These are phyloP conservation scores for Mrakiaceae sp. DNA, from an alignment of 1,284 basidiomycete genomes.

Conservation along the genomic window DNA sequence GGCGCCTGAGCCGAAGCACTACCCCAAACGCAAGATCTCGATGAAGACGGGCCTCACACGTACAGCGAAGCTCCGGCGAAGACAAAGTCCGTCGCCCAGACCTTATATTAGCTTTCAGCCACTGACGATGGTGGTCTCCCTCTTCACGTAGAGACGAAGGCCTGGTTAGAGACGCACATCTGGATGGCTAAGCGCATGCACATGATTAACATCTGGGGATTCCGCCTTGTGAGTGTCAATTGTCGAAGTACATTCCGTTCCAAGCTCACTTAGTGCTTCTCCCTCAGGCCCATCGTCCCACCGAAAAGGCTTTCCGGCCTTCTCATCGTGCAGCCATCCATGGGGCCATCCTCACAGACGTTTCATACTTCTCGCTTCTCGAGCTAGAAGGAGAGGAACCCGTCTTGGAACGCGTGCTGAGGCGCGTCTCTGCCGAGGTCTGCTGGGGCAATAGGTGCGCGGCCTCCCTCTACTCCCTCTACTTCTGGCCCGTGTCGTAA, in stretches of 20 bases:
- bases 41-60: slow-evolving; percentile 42
- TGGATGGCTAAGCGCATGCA: slow-evolving; percentile 92
- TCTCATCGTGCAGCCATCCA: slow-evolving; percentile 75
- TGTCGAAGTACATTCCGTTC: not conserved
- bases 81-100: slow-evolving; percentile 23
- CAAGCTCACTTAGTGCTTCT: not conserved
- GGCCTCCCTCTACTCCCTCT: not conserved
- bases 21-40: slow-evolving; percentile 38
- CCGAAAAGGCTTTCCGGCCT: slow-evolving; percentile 77
- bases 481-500: not conserved
- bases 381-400: slow-evolving; percentile 55
- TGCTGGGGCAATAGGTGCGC: slow-evolving; percentile 18
- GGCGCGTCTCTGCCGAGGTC: slow-evolving; percentile 23
- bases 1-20: slow-evolving; percentile 43
- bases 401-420: slow-evolving; percentile 46
- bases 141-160: slow-evolving; percentile 51
- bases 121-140: slow-evolving; percentile 10
- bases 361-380: slow-evolving; percentile 65
- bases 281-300: slow-evolving; percentile 58
- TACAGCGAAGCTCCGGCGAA: slow-evolving; percentile 25
- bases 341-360: slow-evolving; percentile 73
- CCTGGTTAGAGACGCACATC: slow-evolving; percentile 84
- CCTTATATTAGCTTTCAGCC: not conserved
- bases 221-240: slow-evolving; percentile 50
- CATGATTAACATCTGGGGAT: slow-evolving; percentile 83